Base-by-base conservation (phyloP, 257 asterid species). In the Marsdenia floribunda region DNA sequence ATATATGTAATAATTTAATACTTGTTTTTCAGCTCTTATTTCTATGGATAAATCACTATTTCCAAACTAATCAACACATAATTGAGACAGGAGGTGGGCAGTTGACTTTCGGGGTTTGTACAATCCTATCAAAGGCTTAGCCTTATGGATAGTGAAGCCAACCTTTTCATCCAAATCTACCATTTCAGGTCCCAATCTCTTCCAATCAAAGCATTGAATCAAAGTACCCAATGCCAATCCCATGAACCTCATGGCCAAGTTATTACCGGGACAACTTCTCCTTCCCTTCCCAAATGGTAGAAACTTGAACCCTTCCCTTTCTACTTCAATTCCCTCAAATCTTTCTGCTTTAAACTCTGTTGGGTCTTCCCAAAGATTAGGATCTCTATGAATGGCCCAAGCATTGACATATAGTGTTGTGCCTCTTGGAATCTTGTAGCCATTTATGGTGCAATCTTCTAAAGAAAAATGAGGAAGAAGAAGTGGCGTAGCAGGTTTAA, bases 181-280 rank as follows among this genome's bases (percentile, higher is more conserved):
- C 46, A 40, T 40, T 40, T 40, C 46, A 40, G 5, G 7, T 3
- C 79, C 77, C 35, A 16, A 10, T 24, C 81, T 82, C 33, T 47
- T 77, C 96, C 97, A 92, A 2, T 92, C 89, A 60, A 92, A 90
- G 85, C 93, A 86, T 78, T 92, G 96, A 68, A 88, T 71, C 74
- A 92, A 65, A 53, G 90, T 60, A 12, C 88, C 92, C 65, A 90
- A 59, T 10, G 82, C 86, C 80, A 90, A 72, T 3, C 89, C 92
- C 13, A 92, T 75, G 4, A 87, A 75, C 2, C 77, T 85, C 71
- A 76, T 54, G 1, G 92, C 96, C 82, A 90, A 74, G 73, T 76
- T 87, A 82, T 87, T 92, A 0, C 96, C 96, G 0, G 96, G 97
- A 33, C 97, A 90, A 1, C 90, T 80, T 70, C 97, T 84, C 77